These are phyloP conservation scores for Galeopsis tetrahit DNA, from an alignment of 257 asterid genomes.

Conservation along the genomic window DNA sequence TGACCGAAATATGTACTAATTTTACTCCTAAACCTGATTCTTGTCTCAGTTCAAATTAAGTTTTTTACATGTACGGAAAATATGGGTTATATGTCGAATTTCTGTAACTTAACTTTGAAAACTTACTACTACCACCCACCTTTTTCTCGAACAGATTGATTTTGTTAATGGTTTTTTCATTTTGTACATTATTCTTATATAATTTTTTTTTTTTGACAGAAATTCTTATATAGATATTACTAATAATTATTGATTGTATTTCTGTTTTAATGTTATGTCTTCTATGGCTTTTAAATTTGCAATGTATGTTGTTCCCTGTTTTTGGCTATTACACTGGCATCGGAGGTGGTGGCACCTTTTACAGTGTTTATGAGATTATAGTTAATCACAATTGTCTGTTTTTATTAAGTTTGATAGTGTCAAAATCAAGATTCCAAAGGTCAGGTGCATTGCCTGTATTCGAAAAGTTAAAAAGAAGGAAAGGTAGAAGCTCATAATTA, in stretches of 20 bases:
- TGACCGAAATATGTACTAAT: conserved; percentile 24
- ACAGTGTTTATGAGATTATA: neutral
- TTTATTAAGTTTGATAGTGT: too few species aligned
- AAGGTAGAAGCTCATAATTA: too few species aligned
- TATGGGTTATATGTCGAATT: conserved; percentile 1
- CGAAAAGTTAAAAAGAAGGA: too few species aligned
- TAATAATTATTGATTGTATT: neutral
- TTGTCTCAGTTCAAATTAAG: conserved; percentile 8
- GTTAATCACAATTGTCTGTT: neutral
- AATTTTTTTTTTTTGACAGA: too few species aligned
- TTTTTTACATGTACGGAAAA: conserved; percentile 18
- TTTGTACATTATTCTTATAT: too few species aligned
- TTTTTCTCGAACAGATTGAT: conserved; percentile 4
- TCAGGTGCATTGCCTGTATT: too few species aligned
- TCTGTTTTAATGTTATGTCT: neutral
- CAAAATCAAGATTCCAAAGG: neutral
- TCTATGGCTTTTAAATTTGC: neutral
- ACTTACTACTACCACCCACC: neutral
- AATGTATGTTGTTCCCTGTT: neutral
- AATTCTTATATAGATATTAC: neutral
- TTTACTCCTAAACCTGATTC: conserved; percentile 22
- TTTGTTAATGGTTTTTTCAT: neutral
- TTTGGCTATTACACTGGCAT: neutral
- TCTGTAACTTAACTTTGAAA: conserved; percentile 8
- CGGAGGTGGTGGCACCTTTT: neutral